Conservation (phyloP, 257 asterid species). For the Nicotiana undulata region DNA sequence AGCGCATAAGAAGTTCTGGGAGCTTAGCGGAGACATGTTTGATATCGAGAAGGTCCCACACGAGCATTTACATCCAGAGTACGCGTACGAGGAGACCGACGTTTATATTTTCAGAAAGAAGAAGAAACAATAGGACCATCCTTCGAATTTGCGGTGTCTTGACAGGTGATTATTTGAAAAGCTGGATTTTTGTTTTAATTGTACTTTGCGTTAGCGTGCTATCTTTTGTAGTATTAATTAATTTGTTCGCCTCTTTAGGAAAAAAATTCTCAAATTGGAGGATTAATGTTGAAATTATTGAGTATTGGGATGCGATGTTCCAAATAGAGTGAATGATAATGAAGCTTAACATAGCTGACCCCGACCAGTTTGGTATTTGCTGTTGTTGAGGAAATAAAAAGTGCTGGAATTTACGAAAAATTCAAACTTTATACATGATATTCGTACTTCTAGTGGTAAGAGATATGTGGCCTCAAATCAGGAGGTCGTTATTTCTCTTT, state of each 20-base stretch:
- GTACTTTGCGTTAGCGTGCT: neutral
- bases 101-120: constrained; percentile 48
- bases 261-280: neutral
- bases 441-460: neutral
- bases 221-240: neutral
- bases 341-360: neutral
- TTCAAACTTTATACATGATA: neutral
- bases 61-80: constrained; percentile 79
- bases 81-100: constrained; percentile 79
- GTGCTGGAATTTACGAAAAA: neutral
- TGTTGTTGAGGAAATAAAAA: neutral
- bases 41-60: constrained; percentile 72
- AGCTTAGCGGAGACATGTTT: constrained; percentile 40
- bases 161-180: neutral
- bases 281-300: neutral
- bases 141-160: neutral
- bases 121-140: neutral
- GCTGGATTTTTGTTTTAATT: neutral
- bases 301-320: neutral
- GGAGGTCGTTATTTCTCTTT: neutral
- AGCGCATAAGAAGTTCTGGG: constrained; percentile 78
- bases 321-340: neutral
- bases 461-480: neutral
- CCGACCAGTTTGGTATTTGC: neutral
- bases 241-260: neutral